Conservation (phyloP, 2,329 filamentous ascomycete species). For the Capronia epimyces region DNA sequence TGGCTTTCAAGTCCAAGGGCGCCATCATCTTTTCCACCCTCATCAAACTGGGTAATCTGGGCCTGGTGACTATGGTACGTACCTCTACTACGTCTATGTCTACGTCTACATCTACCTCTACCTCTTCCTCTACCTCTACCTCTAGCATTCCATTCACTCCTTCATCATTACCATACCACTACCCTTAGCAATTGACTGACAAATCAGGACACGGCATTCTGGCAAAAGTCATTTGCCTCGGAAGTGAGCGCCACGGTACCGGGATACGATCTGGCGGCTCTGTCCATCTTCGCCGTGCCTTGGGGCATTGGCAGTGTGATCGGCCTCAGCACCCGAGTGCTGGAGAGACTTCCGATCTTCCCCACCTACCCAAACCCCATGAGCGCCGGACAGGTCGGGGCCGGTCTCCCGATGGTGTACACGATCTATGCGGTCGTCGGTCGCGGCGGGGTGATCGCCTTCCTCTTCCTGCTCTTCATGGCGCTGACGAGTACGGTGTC, state of each 20-base stretch:
- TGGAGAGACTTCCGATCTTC: conserved; percentile 45
- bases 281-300: conserved; percentile 45
- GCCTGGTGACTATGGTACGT: conserved; percentile 49
- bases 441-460: conserved; percentile 39
- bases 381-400: conserved; percentile 39
- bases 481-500: conserved; percentile 48
- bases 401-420: conserved; percentile 47
- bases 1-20: conserved; percentile 47
- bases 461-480: conserved; percentile 50
- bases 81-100: too few species aligned
- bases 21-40: conserved; percentile 43
- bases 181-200: too few species aligned
- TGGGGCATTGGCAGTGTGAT: conserved; percentile 47
- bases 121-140: too few species aligned
- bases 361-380: conserved; percentile 41
- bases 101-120: too few species aligned
- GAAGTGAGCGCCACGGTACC: conserved; percentile 46
- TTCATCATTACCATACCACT: too few species aligned
- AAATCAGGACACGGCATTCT: conserved; percentile 52
- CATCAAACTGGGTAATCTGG: conserved; percentile 47
- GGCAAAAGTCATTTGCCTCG: conserved; percentile 49
- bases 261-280: conserved; percentile 43
- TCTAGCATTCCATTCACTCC: too few species aligned
- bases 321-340: conserved; percentile 42
- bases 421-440: conserved; percentile 43